phyloP scores from a whole-genome alignment of 2,329 filamentous ascomycete species.

The Colletotrichum godetiae region DNA sequence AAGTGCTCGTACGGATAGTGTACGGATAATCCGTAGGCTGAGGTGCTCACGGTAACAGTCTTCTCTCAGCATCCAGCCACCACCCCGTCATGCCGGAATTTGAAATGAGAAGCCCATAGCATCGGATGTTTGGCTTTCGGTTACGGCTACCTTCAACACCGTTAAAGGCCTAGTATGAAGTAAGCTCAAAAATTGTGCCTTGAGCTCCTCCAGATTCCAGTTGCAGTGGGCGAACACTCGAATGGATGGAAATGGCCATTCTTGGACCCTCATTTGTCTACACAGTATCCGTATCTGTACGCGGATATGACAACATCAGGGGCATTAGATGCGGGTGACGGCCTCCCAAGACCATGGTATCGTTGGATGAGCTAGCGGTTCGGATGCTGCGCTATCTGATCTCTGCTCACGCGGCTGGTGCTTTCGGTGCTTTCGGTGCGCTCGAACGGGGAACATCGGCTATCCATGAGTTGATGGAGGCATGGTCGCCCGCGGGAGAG shows the following conservation, averaged over 20 bases:
- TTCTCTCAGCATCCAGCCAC: not conserved
- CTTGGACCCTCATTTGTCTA: not conserved
- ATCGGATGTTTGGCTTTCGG: conserved; percentile 18
- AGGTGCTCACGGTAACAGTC: not conserved
- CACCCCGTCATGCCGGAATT: not conserved
- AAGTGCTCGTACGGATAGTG: not conserved
- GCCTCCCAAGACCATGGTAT: conserved; percentile 25
- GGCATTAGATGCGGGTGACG: conserved; percentile 6
- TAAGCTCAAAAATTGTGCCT: conserved; percentile 1
- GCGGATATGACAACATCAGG: not conserved
- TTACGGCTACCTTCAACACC: not conserved
- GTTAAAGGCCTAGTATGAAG: conserved; percentile 2
- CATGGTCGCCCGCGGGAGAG: conserved; percentile 3
- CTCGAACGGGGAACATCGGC: not conserved
- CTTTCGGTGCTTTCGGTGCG: not conserved
- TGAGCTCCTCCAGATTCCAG: not conserved
- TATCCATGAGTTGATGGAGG: not conserved
- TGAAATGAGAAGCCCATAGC: conserved; percentile 9
- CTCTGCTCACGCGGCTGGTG: not conserved
- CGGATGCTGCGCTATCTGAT: conserved; percentile 5
- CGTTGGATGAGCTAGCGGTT: conserved; percentile 16
- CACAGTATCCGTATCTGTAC: not conserved
- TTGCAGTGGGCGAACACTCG: not conserved
- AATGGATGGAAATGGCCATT: conserved; percentile 1
- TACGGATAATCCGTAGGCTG: not conserved